phyloP scores from a whole-genome alignment of 2,329 filamentous ascomycete genomes.

The Didymella sp. region DNA sequence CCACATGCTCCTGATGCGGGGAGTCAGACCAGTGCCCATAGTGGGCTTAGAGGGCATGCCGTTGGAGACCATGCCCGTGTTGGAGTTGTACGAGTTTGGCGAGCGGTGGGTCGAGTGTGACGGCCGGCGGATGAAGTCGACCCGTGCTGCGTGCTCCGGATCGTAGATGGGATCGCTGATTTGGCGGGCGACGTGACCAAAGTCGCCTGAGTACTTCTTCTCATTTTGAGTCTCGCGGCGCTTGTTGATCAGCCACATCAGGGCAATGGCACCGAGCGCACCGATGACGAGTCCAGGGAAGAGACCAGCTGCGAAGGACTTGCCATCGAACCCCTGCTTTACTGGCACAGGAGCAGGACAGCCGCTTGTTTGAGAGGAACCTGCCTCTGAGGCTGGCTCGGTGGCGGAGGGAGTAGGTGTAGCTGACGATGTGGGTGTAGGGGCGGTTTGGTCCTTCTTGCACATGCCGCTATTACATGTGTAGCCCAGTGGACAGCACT shows the following conservation, averaged over 20 bases:
- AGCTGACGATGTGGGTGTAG: constrained; percentile 30
- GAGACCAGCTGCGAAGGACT: constrained; percentile 49
- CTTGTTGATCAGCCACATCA: constrained; percentile 47
- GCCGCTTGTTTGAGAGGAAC: constrained; percentile 40
- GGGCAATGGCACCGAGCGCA: constrained; percentile 39
- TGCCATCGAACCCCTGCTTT: constrained; percentile 39
- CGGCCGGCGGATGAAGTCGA: constrained; percentile 48
- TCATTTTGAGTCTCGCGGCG: constrained; percentile 40
- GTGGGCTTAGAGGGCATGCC: constrained; percentile 25
- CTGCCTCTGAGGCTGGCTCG: constrained; percentile 30
- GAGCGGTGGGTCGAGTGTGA: constrained; percentile 31
- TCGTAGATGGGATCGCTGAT: constrained; percentile 52
- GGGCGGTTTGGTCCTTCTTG: constrained; percentile 53
- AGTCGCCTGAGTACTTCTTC: constrained; percentile 48
- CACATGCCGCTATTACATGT: constrained; percentile 65
- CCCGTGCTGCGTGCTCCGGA: constrained; percentile 43
- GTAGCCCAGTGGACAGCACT: constrained; percentile 78
- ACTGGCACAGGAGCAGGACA: constrained; percentile 28
- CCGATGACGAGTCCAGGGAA: constrained; percentile 49
- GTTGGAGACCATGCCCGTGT: constrained; percentile 35
- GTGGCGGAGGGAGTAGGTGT: constrained; percentile 38
- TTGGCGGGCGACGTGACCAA: constrained; percentile 46
- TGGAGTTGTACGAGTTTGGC: constrained; percentile 35
- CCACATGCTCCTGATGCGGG: constrained; percentile 46
- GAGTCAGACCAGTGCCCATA: constrained; percentile 35